phyloP scores from a whole-genome alignment of 2,329 filamentous ascomycete species.

The Diaporthe australafricana region DNA sequence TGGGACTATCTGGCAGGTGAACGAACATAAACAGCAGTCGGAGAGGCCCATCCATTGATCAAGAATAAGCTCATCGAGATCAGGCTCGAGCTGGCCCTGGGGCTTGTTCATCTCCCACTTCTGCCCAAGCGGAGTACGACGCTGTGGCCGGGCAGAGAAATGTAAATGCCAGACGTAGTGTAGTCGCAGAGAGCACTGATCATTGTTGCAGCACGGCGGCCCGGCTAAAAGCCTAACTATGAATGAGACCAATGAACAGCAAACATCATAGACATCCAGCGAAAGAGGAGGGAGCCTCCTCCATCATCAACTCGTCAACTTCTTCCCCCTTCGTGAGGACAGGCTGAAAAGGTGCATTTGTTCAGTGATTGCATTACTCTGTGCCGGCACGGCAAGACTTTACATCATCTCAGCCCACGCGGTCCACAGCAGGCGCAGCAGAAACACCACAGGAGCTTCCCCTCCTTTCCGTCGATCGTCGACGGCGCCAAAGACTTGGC shows the following conservation, averaged over 20 bases:
- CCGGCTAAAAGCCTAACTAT: conserved; percentile 5
- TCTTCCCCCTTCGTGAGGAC: no score
- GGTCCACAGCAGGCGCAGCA: conserved; percentile 25
- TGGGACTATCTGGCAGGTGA: not conserved
- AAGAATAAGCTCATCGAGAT: not conserved
- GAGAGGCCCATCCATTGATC: not conserved
- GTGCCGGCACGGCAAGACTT: not conserved
- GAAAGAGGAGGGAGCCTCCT: no score
- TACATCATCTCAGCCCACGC: conserved; percentile 29
- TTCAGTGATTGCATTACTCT: no score
- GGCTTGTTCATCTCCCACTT: conserved; percentile 10
- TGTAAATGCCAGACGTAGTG: not conserved
- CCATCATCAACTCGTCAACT: no score
- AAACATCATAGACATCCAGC: not conserved
- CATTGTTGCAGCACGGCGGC: conserved; percentile 4
- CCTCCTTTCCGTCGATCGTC: conserved; percentile 23
- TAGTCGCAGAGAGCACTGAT: conserved; percentile 9
- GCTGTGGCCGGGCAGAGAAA: not conserved
- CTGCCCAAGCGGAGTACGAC: conserved; percentile 36
- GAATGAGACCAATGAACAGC: not conserved
- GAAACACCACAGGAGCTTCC: conserved; percentile 27
- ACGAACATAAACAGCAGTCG: not conserved
- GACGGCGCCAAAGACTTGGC: conserved; percentile 34
- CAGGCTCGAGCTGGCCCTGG: not conserved
- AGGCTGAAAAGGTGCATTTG: no score